Evolutionary conservation across 202 grass and related monocot genomes (phyloP).

Genomic region (Brachypodium distachyon): DNA sequence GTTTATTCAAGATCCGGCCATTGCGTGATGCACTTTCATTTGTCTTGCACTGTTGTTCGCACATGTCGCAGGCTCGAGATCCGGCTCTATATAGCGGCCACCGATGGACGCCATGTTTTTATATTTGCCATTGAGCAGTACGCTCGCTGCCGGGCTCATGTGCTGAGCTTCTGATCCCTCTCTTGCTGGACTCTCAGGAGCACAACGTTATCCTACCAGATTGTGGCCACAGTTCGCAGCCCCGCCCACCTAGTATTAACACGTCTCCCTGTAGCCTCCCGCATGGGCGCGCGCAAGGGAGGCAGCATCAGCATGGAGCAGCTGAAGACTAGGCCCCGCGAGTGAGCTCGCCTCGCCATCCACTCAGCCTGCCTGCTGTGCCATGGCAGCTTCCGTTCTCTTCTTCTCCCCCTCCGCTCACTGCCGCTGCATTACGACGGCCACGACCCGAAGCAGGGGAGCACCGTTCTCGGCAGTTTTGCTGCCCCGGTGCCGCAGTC

Average conservation of each 20-base stretch:
- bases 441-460: neutral
- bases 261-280: neutral
- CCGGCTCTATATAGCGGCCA: neutral
- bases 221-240: constrained; percentile 24
- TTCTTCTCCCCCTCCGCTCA: neutral
- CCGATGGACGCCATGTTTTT: neutral
- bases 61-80: constrained; percentile 4
- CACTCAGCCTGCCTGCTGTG: neutral
- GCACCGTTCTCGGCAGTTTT: neutral
- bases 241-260: no score
- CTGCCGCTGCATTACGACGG: neutral
- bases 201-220: constrained; percentile 38
- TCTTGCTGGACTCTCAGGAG: neutral
- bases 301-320: constrained; percentile 32
- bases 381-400: constrained; percentile 33
- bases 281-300: neutral
- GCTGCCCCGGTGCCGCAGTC: neutral
- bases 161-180: neutral
- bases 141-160: neutral
- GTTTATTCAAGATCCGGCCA: neutral
- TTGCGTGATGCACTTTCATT: neutral
- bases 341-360: neutral
- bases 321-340: constrained; percentile 6
- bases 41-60: neutral
- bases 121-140: neutral